Conservation (phyloP, 371 early-diverging fungal species). For the Mucor mucedo region DNA sequence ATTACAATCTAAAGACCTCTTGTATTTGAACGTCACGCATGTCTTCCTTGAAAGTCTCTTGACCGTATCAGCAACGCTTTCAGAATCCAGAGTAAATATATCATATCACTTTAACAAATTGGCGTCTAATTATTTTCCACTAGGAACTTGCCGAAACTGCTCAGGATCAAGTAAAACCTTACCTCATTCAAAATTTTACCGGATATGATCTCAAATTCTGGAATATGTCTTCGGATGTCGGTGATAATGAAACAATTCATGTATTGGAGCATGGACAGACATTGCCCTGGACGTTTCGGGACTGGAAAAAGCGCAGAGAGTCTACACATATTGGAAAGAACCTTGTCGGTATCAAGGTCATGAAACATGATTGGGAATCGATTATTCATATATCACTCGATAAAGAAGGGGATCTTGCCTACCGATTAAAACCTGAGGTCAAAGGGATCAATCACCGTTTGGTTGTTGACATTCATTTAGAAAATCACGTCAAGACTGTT, state of each 20-base stretch:
- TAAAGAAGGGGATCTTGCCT: constrained; percentile 68
- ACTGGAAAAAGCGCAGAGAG: constrained; percentile 81
- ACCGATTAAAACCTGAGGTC: constrained; percentile 66
- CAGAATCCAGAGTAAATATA: constrained; percentile 27
- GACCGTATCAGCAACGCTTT: constrained; percentile 42
- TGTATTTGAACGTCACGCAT: constrained; percentile 79
- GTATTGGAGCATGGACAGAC: constrained; percentile 61
- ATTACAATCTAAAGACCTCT: constrained; percentile 60
- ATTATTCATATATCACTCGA: constrained; percentile 75
- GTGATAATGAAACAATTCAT: constrained; percentile 43
- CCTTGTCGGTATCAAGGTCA: constrained; percentile 70
- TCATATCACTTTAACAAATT: not conserved
- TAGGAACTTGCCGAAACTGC: constrained; percentile 42
- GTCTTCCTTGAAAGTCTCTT: constrained; percentile 71
- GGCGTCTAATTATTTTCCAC: not conserved
- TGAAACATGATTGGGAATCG: constrained; percentile 76
- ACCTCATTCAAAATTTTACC: constrained; percentile 75
- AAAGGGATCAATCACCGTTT: constrained; percentile 71
- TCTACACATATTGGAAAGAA: constrained; percentile 50
- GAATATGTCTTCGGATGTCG: constrained; percentile 65
- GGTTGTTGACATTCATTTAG: constrained; percentile 75
- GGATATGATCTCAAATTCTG: constrained; percentile 80
- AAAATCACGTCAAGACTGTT: constrained; percentile 78
- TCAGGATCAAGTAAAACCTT: constrained; percentile 60
- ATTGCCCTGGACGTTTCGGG: constrained; percentile 81